Conservation (phyloP, 1,284 basidiomycete genomes). For the Fistulinella cinereoalba region DNA sequence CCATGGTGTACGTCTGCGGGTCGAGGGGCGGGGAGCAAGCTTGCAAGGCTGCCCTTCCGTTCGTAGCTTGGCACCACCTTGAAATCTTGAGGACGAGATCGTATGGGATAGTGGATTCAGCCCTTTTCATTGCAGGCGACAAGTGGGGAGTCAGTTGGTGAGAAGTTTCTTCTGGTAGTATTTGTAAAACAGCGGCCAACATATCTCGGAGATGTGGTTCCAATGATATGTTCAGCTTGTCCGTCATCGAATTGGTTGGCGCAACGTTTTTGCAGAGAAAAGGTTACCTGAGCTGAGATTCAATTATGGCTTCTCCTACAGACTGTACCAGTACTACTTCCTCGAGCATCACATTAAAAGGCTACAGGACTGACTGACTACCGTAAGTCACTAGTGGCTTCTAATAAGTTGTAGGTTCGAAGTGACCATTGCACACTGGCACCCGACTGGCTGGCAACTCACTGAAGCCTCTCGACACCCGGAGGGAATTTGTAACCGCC, state of each 20-base stretch:
- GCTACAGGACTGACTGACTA: no score
- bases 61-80: constrained; percentile 59
- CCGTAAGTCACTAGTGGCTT: no score
- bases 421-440: no score
- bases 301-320: no score
- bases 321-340: no score
- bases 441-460: constrained; percentile 1
- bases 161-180: constrained; percentile 48
- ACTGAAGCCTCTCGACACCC: constrained; percentile 45
- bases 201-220: constrained; percentile 57
- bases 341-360: no score
- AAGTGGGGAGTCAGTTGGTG: constrained; percentile 41
- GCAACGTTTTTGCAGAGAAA: no score
- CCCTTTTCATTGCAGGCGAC: constrained; percentile 17
- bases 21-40: constrained; percentile 46
- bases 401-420: no score
- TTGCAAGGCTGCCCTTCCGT: constrained; percentile 45
- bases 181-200: constrained; percentile 43
- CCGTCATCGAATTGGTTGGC: no score
- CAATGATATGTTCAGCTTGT: constrained; percentile 64
- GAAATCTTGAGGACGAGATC: constrained; percentile 56
- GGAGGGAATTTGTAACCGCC: constrained; percentile 46
- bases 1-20: constrained; percentile 58
- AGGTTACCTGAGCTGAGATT: no score
- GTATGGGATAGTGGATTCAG: constrained; percentile 54